Base-by-base conservation (phyloP, 129 eudicot genomes). In the Flaveria ramosissima region DNA sequence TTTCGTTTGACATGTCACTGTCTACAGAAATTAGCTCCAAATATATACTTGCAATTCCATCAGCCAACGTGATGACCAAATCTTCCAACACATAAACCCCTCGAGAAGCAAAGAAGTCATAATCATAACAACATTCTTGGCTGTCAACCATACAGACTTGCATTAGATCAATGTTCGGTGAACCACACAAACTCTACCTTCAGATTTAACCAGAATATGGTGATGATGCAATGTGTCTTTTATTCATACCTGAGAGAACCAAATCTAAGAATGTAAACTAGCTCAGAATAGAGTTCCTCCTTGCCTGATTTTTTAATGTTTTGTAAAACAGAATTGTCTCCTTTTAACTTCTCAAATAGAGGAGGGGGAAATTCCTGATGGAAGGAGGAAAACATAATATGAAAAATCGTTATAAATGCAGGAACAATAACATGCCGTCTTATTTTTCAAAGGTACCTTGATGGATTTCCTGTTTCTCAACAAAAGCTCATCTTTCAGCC, bases 21-120 rank as follows among this genome's bases (percentile, higher is more conserved):
- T 94, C 99, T 52, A 94, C 93, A 51, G 99, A 94, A 69, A 94
- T 89, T 78, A 91, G 90, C 86, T 94, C 99, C 89, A 94, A 82
- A 72, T 94, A 94, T 81, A 91, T 84, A 82, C 97, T 86, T 63
- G 99, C 96, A 41, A 91, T 88, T 26, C 96, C 96, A 77, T 91
- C 99, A 52, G 99, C 92, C 80, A 94, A 45, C 21, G 90, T 83
- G 79, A 91, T 89, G 73, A 94, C 87, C 88, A 94, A 81, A 86
- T 94, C 99, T 88, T 94, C 99, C 71, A 94, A 85, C 68, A 94
- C 73, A 30, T 89, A 78, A 61, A 87, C 89, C 56, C 87, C 92
- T 46, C 90, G 89, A 61, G 72, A 71, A 71, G 78, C 61, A 82
- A 86, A 88, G 82, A 93, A 82, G 77, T 83, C 81, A 77, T 68